A percentile compares a stretch with the other conserved stretches of the same genome.
Evolutionary conservation across 208 protist genomes (phyloP).

Genomic region (Acanthamoeba triangularis): DNA sequence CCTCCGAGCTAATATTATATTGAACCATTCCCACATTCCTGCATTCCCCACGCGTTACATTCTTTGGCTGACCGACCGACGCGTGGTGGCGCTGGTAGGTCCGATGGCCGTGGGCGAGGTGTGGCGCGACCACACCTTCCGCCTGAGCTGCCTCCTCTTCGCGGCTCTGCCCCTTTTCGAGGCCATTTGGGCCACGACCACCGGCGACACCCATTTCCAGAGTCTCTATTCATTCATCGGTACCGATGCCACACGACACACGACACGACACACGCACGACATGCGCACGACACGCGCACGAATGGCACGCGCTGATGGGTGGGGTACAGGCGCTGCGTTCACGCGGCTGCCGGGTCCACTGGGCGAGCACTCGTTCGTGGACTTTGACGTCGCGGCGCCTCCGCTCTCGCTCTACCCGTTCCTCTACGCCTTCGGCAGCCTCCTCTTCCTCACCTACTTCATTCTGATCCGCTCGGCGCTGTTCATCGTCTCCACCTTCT

Average conservation of each 20-base stretch:
- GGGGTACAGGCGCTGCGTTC: background rate
- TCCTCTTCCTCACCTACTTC: constrained; percentile 23
- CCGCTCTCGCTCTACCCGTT: constrained; percentile 53
- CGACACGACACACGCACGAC: background rate
- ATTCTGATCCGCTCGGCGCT: background rate
- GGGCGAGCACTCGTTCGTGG: constrained; percentile 34
- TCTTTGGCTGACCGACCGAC: too few relatives aligned
- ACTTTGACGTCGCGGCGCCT: constrained; percentile 17
- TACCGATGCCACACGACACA: too few relatives aligned
- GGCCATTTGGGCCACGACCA: background rate
- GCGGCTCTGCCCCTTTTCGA: constrained; percentile 19
- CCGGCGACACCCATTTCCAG: background rate
- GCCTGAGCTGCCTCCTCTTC: background rate
- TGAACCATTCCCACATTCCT: background rate
- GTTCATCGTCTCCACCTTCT: background rate
- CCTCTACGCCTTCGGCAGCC: constrained; percentile 20
- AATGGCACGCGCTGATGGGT: background rate
- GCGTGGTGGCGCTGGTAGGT: background rate
- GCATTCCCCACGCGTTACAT: background rate
- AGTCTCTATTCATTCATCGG: background rate
- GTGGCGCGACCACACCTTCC: constrained; percentile 7
- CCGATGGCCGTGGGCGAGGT: background rate
- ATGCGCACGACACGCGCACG: background rate
- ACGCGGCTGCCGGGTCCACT: background rate
- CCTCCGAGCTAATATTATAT: too few relatives aligned